A percentile compares a stretch with the other conserved stretches of the same genome.
Evolutionary conservation across 2,329 filamentous ascomycete genomes (phyloP).

Genomic region (Didymella pinodella): DNA sequence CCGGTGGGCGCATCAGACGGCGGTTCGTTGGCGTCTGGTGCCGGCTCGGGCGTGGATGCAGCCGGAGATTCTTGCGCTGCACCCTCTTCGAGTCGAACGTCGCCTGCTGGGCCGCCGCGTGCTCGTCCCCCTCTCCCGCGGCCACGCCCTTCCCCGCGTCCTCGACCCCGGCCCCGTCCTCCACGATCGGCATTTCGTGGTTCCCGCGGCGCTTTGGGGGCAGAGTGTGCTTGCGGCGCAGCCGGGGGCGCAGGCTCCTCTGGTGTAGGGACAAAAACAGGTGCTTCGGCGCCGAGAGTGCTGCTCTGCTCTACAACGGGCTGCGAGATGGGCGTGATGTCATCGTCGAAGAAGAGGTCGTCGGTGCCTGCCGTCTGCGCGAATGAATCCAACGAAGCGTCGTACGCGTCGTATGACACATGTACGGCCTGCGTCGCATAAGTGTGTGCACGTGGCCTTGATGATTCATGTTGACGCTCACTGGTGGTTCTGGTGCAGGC

Average conservation of each 20-base stretch:
- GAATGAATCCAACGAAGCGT: constrained; percentile 53
- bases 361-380: constrained; percentile 60
- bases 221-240: constrained; percentile 32
- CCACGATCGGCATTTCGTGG: constrained; percentile 40
- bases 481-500: background rate
- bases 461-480: background rate
- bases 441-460: background rate
- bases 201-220: constrained; percentile 38
- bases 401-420: constrained; percentile 42
- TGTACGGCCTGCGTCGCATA: background rate
- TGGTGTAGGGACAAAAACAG: constrained; percentile 32
- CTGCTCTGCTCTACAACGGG: constrained; percentile 49
- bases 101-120: constrained; percentile 17
- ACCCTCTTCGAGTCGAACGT: constrained; percentile 20
- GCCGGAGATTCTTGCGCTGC: background rate
- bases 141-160: constrained; percentile 36
- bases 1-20: constrained; percentile 31
- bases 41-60: constrained; percentile 27
- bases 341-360: constrained; percentile 61
- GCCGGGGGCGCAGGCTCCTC: constrained; percentile 29
- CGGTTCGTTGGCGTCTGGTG: constrained; percentile 21
- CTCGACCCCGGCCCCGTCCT: constrained; percentile 37
- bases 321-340: constrained; percentile 57
- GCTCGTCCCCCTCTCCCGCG: constrained; percentile 34
- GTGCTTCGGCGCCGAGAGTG: constrained; percentile 30